These are phyloP conservation scores for Colletotrichum lupini DNA, from an alignment of 2,329 filamentous ascomycete species.

Conservation along the genomic window DNA sequence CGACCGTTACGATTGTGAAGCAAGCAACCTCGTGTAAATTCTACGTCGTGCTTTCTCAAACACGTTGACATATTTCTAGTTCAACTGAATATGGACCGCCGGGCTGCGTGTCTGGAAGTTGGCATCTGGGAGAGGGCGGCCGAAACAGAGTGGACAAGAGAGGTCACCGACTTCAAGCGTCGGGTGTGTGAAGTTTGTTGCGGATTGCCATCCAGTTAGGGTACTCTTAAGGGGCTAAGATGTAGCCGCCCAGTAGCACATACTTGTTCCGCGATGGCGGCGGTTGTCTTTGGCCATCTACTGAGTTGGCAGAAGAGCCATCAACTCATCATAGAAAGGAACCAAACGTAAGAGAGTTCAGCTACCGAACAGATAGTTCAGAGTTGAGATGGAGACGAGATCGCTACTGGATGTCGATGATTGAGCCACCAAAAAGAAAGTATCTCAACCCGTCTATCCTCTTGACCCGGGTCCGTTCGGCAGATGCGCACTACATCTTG, in stretches of 20 bases:
- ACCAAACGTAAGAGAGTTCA: background rate
- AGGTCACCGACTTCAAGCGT: background rate
- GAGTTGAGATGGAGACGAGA: background rate
- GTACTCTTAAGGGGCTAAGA: background rate
- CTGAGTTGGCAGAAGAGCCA: background rate
- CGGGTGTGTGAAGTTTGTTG: conserved; percentile 12
- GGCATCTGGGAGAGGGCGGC: background rate
- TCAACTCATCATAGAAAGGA: background rate
- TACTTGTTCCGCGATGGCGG: conserved; percentile 3
- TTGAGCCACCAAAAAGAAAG: background rate
- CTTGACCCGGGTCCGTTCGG: background rate
- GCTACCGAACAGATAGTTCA: background rate
- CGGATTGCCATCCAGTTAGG: background rate
- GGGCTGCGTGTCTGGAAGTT: background rate
- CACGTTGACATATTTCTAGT: background rate
- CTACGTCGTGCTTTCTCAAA: background rate
- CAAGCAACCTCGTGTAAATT: no score
- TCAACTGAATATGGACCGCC: background rate
- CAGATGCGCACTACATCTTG: background rate
- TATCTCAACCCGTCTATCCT: background rate
- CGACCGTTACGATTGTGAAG: background rate
- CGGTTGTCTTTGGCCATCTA: background rate
- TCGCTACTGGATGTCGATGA: background rate
- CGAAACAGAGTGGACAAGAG: background rate
- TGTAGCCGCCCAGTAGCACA: background rate